phyloP scores from a whole-genome alignment of 805 yeast species.

The Candida cerambycidarum region DNA sequence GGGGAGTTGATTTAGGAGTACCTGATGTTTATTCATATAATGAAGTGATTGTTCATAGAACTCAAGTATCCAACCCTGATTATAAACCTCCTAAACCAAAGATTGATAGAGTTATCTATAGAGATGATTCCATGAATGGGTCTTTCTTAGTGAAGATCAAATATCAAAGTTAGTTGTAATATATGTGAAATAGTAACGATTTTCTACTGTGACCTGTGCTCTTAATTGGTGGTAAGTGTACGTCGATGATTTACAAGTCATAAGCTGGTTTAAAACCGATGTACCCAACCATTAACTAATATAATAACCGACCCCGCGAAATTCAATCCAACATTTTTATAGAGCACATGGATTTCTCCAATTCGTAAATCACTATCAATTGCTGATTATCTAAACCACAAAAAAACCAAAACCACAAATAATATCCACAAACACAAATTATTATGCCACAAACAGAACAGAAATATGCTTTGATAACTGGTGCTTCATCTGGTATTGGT shows the following conservation, averaged over 20 bases:
- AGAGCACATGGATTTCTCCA: not conserved
- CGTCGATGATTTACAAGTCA: too few species aligned
- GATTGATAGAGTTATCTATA: constrained; percentile 24
- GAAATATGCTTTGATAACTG: constrained; percentile 48
- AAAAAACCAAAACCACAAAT: not conserved
- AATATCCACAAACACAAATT: not conserved
- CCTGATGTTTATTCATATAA: constrained; percentile 53
- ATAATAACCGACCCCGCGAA: not conserved
- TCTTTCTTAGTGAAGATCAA: constrained; percentile 28
- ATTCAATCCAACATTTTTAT: not conserved
- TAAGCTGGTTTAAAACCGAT: too few species aligned
- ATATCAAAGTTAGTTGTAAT: not conserved
- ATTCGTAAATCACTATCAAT: too few species aligned
- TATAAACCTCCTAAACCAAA: constrained; percentile 32
- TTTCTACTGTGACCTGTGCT: too few species aligned
- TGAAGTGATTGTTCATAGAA: constrained; percentile 42
- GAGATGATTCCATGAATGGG: constrained; percentile 24
- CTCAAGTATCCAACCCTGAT: constrained; percentile 37
- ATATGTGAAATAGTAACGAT: too few species aligned
- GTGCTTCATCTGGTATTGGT: constrained; percentile 54
- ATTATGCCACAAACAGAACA: constrained; percentile 4
- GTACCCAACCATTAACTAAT: too few species aligned
- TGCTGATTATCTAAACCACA: too few species aligned
- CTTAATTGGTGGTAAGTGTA: too few species aligned
- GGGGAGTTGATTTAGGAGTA: constrained; percentile 70